Evolutionary conservation across 1,284 basidiomycete genomes (phyloP), one percentile per base, ranked within the genome.

Genomic region (Ceratobasidium sp.): DNA sequence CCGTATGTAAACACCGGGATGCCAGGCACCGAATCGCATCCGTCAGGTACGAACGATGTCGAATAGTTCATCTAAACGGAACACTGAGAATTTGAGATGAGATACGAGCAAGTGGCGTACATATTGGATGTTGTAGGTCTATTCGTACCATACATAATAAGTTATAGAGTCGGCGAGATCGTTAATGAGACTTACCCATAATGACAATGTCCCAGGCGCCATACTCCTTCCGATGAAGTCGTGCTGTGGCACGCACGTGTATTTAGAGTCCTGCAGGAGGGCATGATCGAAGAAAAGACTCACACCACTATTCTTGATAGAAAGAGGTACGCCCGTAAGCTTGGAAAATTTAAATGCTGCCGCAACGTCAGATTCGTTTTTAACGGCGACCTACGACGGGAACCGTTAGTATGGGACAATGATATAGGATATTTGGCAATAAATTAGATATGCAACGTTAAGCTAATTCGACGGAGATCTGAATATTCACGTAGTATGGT

Each of bases 221-320:
- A 13, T 29, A 32, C 69, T 71, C 54, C 56, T 56, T 25, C 69
- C 69, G n/a, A 43, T 29, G 32, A 46, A 71, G 43, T 71, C 69
- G 22, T 71, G 69, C 69, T 71, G 46, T 8, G 22, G 34, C 37
- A 34, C 19, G 25, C 4, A 9, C 22, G n/a, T 11, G 11, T 34
- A 4, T 6, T 49, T 2, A 61, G 25, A 56, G 37, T 19, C 9
- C 13, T 8, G 22, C 7, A 40, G 19, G 34, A 15, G 34, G n/a
- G 40, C 13, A 19, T 19, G 19, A 9, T 32, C 11, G 46, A 51
- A 67, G 22, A 32, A 9, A 65, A 19, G 6, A 57, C 69, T 71
- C n/a, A 57, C 69, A 17, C 87, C 88, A 13, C 87, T 87, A 79
- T 89, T 89, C 78, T 88, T 87, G 29, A 89, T 82, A 2, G 86